Percentiles rank a stretch among this genome's conserved stretches.
Evolutionary conservation across 176 grass and related monocot species (phyloP).

Genomic region (Tillandsia fasciculata): DNA sequence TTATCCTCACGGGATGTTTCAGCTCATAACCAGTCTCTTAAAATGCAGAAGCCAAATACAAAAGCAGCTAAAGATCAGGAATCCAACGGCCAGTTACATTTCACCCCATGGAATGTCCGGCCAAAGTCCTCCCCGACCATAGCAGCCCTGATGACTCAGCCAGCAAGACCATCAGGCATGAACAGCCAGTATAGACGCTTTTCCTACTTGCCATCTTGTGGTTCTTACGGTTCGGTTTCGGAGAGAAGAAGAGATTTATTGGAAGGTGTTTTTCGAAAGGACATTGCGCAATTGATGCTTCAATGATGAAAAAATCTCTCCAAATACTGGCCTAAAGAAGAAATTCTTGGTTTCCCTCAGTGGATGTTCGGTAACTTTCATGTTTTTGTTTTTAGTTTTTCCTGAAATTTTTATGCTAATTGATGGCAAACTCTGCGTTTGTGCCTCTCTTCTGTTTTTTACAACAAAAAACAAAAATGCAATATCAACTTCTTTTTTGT

Average conservation of each 20-base stretch:
- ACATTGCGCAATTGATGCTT: slow-evolving; percentile 74
- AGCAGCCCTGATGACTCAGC: slow-evolving; percentile 47
- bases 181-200: slow-evolving; percentile 47
- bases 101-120: slow-evolving; percentile 50
- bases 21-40: slow-evolving; percentile 22
- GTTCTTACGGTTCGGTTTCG: slow-evolving; percentile 14
- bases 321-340: background rate
- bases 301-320: slow-evolving; percentile 6
- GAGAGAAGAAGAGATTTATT: slow-evolving; percentile 35
- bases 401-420: too few relatives aligned
- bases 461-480: too few relatives aligned
- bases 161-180: slow-evolving; percentile 22
- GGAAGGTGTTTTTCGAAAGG: slow-evolving; percentile 63
- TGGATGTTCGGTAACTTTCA: too few relatives aligned
- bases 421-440: too few relatives aligned
- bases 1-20: slow-evolving; percentile 22
- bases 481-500: too few relatives aligned
- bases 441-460: too few relatives aligned
- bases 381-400: too few relatives aligned
- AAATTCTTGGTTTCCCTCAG: too few relatives aligned
- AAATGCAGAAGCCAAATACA: slow-evolving; percentile 29
- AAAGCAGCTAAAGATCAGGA: slow-evolving; percentile 29
- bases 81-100: slow-evolving; percentile 51
- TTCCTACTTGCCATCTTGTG: slow-evolving; percentile 23
- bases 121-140: slow-evolving; percentile 47